Evolutionary conservation across 768 basidiomycete genomes (phyloP).

Genomic region (Kondoa subrosea): DNA sequence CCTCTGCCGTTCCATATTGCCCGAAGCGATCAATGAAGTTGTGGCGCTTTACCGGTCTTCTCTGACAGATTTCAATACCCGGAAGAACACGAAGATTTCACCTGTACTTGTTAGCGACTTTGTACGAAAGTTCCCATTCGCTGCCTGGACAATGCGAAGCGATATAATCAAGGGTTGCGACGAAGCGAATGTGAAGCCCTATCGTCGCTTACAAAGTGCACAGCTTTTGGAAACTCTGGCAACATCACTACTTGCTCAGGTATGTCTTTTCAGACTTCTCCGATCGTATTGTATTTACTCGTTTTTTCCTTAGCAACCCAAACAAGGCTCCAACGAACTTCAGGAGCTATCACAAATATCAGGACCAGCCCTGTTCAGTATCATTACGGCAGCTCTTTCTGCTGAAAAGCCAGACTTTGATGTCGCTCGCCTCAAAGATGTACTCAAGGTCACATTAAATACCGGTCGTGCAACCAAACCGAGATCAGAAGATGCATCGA

Average conservation of each 20-base stretch:
- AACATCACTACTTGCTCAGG: conserved; percentile 37
- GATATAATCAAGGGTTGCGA: conserved; percentile 28
- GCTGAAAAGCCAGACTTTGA: conserved; percentile 35
- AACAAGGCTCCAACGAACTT: neutral
- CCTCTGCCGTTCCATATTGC: neutral
- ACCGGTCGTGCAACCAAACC: conserved; percentile 52
- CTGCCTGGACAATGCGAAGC: conserved; percentile 24
- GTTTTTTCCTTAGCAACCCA: neutral
- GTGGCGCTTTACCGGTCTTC: neutral
- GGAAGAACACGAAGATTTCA: neutral
- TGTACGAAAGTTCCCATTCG: conserved; percentile 14
- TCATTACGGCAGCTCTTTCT: conserved; percentile 38
- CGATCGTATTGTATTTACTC: neutral
- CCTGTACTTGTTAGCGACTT: neutral
- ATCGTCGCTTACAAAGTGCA: conserved; percentile 37
- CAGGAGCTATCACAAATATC: neutral
- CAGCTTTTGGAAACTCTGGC: conserved; percentile 38
- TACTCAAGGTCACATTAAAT: conserved; percentile 51
- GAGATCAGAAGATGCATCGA: conserved; percentile 30
- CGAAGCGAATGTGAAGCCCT: conserved; percentile 34
- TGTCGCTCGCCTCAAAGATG: conserved; percentile 55
- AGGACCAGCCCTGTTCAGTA: neutral
- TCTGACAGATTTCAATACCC: neutral
- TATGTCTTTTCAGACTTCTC: neutral
- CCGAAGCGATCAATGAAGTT: neutral